Percentiles rank a stretch among this genome's conserved stretches.
These are phyloP conservation scores for Salix koriyanagi DNA, from an alignment of 345 rosid genomes.

Conservation along the genomic window DNA sequence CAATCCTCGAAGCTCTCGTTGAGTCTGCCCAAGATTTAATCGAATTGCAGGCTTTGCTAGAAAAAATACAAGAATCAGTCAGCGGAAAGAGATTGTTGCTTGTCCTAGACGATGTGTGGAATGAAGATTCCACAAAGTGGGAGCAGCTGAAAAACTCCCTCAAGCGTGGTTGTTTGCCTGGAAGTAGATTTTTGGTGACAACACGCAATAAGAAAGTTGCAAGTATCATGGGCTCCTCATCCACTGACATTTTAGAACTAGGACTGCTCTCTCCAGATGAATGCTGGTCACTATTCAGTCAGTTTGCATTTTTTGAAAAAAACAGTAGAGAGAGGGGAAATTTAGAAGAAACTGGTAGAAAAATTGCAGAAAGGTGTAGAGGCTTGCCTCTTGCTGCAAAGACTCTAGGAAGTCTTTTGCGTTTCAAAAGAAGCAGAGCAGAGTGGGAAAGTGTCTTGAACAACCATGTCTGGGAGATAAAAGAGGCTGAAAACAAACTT, in stretches of 20 bases:
- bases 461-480: slow-evolving; percentile 12
- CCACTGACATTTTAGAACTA: not conserved
- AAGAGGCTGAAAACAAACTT: slow-evolving; percentile 3
- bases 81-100: too few relatives aligned
- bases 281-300: slow-evolving; percentile 4
- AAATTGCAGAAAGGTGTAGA: not conserved
- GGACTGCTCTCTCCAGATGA: not conserved
- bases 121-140: too few relatives aligned
- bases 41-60: too few relatives aligned
- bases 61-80: too few relatives aligned
- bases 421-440: not conserved
- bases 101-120: too few relatives aligned
- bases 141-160: too few relatives aligned
- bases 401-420: slow-evolving; percentile 5
- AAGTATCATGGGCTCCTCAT: not conserved
- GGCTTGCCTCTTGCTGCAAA: slow-evolving; percentile 13
- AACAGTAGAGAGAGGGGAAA: not conserved
- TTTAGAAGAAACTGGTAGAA: not conserved
- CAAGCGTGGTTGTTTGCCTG: too few relatives aligned
- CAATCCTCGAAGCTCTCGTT: too few relatives aligned
- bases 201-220: too few relatives aligned
- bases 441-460: slow-evolving; percentile 22
- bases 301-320: not conserved
- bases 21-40: accelerated
- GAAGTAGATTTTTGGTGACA: too few relatives aligned